Percentiles rank a stretch among this genome's conserved stretches.
phyloP scores from a whole-genome alignment of 441 rosid species.

The Brassica balearica region DNA sequence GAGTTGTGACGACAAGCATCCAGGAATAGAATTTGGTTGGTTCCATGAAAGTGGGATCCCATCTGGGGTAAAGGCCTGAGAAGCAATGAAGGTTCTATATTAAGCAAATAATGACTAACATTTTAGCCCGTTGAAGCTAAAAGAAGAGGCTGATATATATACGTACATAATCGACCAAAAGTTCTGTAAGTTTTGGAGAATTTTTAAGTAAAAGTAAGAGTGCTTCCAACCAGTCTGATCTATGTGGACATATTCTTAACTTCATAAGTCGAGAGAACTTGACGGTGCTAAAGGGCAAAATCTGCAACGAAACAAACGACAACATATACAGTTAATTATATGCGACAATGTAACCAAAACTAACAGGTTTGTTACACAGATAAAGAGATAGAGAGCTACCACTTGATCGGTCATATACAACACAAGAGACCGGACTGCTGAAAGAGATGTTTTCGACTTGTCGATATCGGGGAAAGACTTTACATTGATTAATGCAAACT shows the following conservation, averaged over 20 bases:
- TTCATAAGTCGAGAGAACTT: not conserved
- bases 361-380: not conserved
- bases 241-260: not conserved
- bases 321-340: not conserved
- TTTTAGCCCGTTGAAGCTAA: not conserved
- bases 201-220: not conserved
- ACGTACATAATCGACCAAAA: not conserved
- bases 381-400: slow-evolving; percentile 6
- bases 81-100: not conserved
- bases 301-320: not conserved
- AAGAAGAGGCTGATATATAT: not conserved
- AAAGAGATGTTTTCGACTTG: slow-evolving; percentile 20
- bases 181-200: not conserved
- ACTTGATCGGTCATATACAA: not conserved
- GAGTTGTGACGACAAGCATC: not conserved
- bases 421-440: not conserved
- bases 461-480: not conserved
- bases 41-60: not conserved
- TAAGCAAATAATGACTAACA: not conserved
- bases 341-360: not conserved
- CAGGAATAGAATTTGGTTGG: not conserved
- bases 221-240: not conserved
- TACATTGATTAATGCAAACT: not conserved
- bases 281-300: not conserved
- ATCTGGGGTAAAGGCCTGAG: not conserved